These are phyloP conservation scores for Xerocomus potaroensis DNA, from an alignment of 768 basidiomycete genomes.

Conservation along the genomic window DNA sequence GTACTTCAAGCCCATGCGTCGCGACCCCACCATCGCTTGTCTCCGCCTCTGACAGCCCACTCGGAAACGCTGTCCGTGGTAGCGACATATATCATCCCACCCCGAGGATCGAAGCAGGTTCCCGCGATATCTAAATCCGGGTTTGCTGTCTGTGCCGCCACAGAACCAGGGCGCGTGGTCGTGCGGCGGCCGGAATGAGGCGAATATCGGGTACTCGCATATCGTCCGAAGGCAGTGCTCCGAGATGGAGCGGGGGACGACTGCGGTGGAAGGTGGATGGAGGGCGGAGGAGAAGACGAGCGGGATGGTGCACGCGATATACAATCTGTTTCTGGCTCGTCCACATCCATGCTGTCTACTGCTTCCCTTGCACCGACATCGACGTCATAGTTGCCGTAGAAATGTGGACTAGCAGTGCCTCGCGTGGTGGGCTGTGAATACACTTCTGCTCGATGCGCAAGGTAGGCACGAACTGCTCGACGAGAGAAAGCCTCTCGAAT, in stretches of 20 bases:
- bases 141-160: conserved; percentile 13
- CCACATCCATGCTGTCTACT: conserved; percentile 46
- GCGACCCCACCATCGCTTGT: conserved; percentile 69
- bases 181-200: conserved; percentile 19
- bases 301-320: conserved; percentile 47
- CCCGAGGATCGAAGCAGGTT: conserved; percentile 67
- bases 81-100: conserved; percentile 65
- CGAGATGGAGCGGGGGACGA: conserved; percentile 21
- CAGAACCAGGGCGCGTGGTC: conserved; percentile 6
- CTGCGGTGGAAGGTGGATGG: conserved; percentile 29
- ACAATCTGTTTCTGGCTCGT: conserved; percentile 50
- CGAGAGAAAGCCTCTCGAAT: conserved; percentile 51
- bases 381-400: conserved; percentile 19
- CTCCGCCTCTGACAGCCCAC: conserved; percentile 69
- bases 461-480: conserved; percentile 41
- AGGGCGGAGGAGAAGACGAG: conserved; percentile 44
- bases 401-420: conserved; percentile 10
- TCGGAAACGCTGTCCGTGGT: conserved; percentile 65
- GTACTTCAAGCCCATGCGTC: conserved; percentile 42
- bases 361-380: conserved; percentile 31
- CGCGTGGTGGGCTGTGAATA: conserved; percentile 20
- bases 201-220: conserved; percentile 16
- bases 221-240: conserved; percentile 15
- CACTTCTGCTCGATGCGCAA: conserved; percentile 20
- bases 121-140: conserved; percentile 57